Conservation (phyloP, 1,284 basidiomycete species). For the Heterobasidion occidentale region DNA sequence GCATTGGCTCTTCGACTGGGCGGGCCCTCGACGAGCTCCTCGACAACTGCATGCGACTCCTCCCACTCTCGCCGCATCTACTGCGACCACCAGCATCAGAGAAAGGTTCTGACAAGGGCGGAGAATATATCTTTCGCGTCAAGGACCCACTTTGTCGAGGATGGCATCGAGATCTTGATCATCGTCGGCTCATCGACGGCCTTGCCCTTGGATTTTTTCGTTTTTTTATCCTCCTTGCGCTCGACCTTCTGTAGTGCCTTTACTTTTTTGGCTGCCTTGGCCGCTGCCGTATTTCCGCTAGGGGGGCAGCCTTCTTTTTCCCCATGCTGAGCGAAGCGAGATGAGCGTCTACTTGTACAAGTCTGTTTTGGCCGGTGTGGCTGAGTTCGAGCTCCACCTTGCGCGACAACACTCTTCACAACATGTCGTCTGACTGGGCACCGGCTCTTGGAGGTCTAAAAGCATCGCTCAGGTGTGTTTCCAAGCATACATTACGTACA, state of each 20-base stretch:
- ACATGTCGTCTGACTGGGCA: constrained; percentile 2
- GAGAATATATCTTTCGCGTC: neutral
- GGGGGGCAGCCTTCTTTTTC: too few species aligned
- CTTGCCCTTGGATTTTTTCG: constrained; percentile 36
- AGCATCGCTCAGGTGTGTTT: constrained; percentile 7
- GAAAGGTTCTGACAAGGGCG: neutral
- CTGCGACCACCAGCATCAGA: constrained; percentile 16
- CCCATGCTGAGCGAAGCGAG: too few species aligned
- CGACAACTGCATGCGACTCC: constrained; percentile 62
- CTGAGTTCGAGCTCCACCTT: too few species aligned
- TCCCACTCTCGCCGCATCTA: constrained; percentile 76
- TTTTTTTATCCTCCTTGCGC: constrained; percentile 64
- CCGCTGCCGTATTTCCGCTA: too few species aligned
- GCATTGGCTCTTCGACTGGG: constrained; percentile 79
- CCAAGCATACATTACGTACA: neutral
- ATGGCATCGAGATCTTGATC: constrained; percentile 78
- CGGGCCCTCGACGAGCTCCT: constrained; percentile 72
- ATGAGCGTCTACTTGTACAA: too few species aligned
- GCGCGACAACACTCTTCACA: too few species aligned
- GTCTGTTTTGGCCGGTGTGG: too few species aligned
- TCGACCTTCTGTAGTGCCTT: constrained; percentile 65
- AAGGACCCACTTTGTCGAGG: constrained; percentile 54
- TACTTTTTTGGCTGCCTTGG: constrained; percentile 45
- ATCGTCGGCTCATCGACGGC: constrained; percentile 39
- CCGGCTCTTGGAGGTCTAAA: constrained; percentile 10